Conservation (phyloP, 2,329 filamentous ascomycete genomes). For the Trichoderma gracile region DNA sequence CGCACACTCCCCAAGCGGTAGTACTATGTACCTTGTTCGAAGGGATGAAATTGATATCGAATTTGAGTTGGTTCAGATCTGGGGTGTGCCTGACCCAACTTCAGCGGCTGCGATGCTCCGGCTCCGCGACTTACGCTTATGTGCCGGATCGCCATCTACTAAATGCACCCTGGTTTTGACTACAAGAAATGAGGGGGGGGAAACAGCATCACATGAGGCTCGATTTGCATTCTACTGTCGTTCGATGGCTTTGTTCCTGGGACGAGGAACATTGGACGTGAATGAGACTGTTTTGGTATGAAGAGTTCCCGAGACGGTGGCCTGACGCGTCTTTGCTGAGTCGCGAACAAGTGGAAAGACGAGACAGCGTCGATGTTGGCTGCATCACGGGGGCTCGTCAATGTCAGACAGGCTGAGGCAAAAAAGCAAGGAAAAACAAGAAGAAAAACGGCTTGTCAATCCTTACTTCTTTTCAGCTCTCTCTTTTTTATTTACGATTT, state of each 20-base stretch:
- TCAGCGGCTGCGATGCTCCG: not conserved
- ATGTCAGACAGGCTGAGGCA: constrained; percentile 8
- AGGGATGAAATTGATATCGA: not conserved
- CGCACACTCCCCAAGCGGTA: not conserved
- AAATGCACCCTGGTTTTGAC: not conserved
- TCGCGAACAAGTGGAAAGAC: not conserved
- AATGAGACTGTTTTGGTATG: constrained; percentile 19
- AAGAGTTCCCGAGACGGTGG: constrained; percentile 7
- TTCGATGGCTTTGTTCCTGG: too few species aligned
- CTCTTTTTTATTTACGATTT: not conserved
- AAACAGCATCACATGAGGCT: not conserved
- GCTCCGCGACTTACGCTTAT: not conserved
- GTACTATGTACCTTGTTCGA: not conserved
- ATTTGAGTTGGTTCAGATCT: not conserved
- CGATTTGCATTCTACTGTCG: not conserved
- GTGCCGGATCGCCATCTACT: constrained; percentile 10
- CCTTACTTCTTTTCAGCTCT: too few species aligned
- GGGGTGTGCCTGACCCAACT: not conserved
- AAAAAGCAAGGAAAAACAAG: not conserved
- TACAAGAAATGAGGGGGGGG: not conserved
- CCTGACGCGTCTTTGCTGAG: not conserved
- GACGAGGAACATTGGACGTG: not conserved
- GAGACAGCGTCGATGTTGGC: not conserved
- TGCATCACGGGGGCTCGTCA: not conserved
- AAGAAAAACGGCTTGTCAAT: too few species aligned